Evolutionary conservation across 1,139 yeast species (phyloP).

Genomic region (Entelexis sorbosivorans): DNA sequence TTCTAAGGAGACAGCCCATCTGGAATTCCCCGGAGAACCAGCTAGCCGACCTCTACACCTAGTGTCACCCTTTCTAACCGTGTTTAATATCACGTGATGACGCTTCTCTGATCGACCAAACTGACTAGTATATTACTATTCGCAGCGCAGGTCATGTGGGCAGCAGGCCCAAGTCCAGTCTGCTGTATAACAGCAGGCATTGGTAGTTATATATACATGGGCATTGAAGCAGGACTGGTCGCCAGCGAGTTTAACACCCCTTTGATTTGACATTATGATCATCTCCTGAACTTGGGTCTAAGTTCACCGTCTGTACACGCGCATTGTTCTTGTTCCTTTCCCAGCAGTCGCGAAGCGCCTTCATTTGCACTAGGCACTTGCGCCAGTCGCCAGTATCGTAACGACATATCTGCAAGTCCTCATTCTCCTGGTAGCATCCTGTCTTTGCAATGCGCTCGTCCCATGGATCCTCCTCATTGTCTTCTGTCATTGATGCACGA

Average conservation of each 20-base stretch:
- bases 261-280: conserved; percentile 17
- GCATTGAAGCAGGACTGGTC: neutral
- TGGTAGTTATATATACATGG: neutral
- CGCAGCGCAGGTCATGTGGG: too few species aligned
- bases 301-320: conserved; percentile 37
- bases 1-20: too few species aligned
- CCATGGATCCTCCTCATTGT: conserved; percentile 31
- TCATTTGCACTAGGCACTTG: conserved; percentile 53
- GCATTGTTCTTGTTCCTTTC: conserved; percentile 44
- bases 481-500: neutral
- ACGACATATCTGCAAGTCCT: conserved; percentile 53
- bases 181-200: too few species aligned
- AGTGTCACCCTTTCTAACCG: too few species aligned
- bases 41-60: too few species aligned
- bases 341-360: conserved; percentile 62
- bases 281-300: neutral
- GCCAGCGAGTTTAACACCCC: neutral
- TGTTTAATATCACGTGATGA: too few species aligned
- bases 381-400: conserved; percentile 72
- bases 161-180: too few species aligned
- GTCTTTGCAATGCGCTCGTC: conserved; percentile 57
- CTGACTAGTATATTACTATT: too few species aligned
- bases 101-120: too few species aligned
- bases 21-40: too few species aligned
- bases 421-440: conserved; percentile 60